Evolutionary conservation across 192 early-diverging fungal species (phyloP), one percentile per base, ranked within the genome.

Genomic region (Gigaspora rosea): DNA sequence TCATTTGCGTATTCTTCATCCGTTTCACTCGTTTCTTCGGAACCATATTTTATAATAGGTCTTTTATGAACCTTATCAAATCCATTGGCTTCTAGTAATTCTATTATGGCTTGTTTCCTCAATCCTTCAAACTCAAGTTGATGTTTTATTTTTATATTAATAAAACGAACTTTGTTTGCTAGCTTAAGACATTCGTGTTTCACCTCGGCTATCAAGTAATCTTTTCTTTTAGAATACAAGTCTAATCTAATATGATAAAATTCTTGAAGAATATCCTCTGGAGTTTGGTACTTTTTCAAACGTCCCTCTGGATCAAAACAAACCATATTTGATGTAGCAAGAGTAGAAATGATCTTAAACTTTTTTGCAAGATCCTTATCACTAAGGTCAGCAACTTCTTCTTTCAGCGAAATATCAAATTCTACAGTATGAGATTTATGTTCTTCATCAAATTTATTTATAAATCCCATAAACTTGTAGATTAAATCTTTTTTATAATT

Each of bases 141-240:
- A 47, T 86, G 91, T 20, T 92, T 80, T 73, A 98, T 95, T 65
- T 98, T 95, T 85, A 96, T 94, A 54, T 88, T 78, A 54, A 98
- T 93, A 71, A 99, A 99, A 10, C 92, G 88, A 15, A 91, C 91
- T 74, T 94, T 93, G 84, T 97, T 97, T 71, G 95, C 90, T 4
- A 94, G 79, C 11, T 89, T 84, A 54, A 83, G 85, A 79, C 88
- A 87, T 46, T 95, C 91, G 66, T 87, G 87, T 13, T 88, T 83
- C 13, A 94, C 84, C 57, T 88, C 81, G 9, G 87, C 82, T 33
- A 92, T 85, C 78, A 96, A 64, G 36, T 87, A 62, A 75, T 89
- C 95, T 89, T 98, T 98, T 81, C 97, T 87, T 81, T 93, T 92
- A 62, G 91, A 85, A 81, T 99, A 99, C 82, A 89, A 95, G 52